Conservation (phyloP, 1,139 yeast species). For the Lodderomyces pseudojiufengensis region DNA sequence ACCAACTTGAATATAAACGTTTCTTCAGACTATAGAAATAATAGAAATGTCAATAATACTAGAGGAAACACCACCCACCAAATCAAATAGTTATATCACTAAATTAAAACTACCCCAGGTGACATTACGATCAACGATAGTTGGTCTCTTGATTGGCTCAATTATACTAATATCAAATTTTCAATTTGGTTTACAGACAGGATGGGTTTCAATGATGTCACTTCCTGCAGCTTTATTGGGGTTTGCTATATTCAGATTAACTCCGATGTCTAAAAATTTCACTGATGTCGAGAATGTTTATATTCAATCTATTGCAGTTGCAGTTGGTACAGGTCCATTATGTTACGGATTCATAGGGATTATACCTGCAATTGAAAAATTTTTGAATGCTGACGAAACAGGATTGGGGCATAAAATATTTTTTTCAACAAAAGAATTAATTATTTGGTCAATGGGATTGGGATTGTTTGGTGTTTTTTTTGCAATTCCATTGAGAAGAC, state of each 20-base stretch:
- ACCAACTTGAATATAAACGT: no score
- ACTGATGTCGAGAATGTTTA: slow-evolving; percentile 92
- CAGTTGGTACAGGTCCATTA: slow-evolving; percentile 95
- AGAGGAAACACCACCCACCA: not conserved
- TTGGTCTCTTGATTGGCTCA: slow-evolving; percentile 76
- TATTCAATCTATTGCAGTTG: slow-evolving; percentile 89
- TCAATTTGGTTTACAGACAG: slow-evolving; percentile 95
- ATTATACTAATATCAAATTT: slow-evolving; percentile 82
- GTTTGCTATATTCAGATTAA: slow-evolving; percentile 69
- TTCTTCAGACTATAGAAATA: no score
- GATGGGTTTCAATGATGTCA: slow-evolving; percentile 99
- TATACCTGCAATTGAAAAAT: slow-evolving; percentile 93
- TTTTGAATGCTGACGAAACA: slow-evolving; percentile 72
- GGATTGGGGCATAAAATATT: slow-evolving; percentile 49
- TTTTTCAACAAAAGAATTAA: slow-evolving; percentile 47
- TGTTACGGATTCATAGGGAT: slow-evolving; percentile 95
- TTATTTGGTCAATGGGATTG: slow-evolving; percentile 80
- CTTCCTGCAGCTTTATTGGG: slow-evolving; percentile 89
- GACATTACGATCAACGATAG: slow-evolving; percentile 66
- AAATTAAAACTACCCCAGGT: slow-evolving; percentile 55
- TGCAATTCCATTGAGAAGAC: slow-evolving; percentile 83
- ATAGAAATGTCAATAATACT: no score
- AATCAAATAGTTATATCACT: slow-evolving; percentile 10
- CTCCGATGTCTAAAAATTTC: slow-evolving; percentile 48
- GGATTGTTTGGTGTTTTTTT: slow-evolving; percentile 95